A percentile compares a stretch with the other conserved stretches of the same genome.
These are phyloP conservation scores for Bacidia rubella DNA, from an alignment of 495 filamentous ascomycete species.

Conservation along the genomic window DNA sequence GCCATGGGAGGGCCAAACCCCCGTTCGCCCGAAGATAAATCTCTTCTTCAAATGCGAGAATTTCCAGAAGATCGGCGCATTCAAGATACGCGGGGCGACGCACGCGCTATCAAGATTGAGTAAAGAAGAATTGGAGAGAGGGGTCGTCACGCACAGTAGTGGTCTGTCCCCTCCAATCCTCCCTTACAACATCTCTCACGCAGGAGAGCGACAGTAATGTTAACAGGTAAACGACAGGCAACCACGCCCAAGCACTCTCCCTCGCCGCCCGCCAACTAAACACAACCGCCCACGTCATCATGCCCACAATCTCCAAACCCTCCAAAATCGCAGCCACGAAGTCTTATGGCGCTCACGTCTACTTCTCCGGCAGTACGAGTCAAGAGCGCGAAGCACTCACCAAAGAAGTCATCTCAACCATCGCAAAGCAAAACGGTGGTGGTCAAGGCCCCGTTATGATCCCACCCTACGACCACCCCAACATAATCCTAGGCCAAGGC, in stretches of 20 bases:
- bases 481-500: conserved; percentile 86
- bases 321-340: conserved; percentile 76
- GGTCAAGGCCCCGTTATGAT: conserved; percentile 63
- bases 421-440: conserved; percentile 13
- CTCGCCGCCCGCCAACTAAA: conserved; percentile 58
- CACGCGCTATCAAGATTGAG: conserved; percentile 70
- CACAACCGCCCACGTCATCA: conserved; percentile 70
- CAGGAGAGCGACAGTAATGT: not conserved
- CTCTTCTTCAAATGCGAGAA: conserved; percentile 98
- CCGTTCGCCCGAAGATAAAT: conserved; percentile 50
- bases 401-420: conserved; percentile 46
- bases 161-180: conserved; percentile 34
- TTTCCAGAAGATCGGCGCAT: conserved; percentile 78
- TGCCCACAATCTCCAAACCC: conserved; percentile 71
- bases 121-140: conserved; percentile 46
- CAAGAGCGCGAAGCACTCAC: conserved; percentile 71
- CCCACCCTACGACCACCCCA: conserved; percentile 81
- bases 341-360: conserved; percentile 60
- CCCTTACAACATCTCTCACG: not conserved
- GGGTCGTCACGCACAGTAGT: conserved; percentile 85
- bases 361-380: conserved; percentile 71
- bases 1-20: conserved; percentile 39
- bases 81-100: conserved; percentile 85
- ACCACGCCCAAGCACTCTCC: conserved; percentile 90
- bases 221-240: conserved; percentile 35